A percentile compares a stretch with the other conserved stretches of the same genome.
Evolutionary conservation across 1,139 yeast genomes (phyloP).

Genomic region (Tardiomyces digboiensis): DNA sequence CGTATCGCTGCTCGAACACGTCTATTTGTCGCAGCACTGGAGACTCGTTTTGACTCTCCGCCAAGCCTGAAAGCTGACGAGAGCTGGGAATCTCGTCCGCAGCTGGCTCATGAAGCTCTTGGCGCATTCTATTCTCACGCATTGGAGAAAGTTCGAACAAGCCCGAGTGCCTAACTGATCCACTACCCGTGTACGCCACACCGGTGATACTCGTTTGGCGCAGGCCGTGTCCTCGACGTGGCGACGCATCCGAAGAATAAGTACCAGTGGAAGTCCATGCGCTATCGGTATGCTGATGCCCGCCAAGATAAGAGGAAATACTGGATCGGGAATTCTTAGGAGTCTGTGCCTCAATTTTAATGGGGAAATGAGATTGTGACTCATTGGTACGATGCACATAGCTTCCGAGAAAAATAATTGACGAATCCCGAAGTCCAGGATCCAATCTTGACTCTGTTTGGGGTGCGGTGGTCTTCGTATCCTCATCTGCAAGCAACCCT

Average conservation of each 20-base stretch:
- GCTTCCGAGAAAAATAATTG: slow-evolving; percentile 23
- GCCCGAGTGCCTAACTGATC: background rate
- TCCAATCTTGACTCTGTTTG: slow-evolving; percentile 9
- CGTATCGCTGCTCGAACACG: too few relatives aligned
- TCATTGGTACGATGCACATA: slow-evolving; percentile 16
- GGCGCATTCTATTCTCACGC: too few relatives aligned
- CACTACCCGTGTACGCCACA: background rate
- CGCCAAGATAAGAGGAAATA: background rate
- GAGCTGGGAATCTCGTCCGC: too few relatives aligned
- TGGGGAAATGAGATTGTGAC: slow-evolving; percentile 1
- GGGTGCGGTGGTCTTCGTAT: slow-evolving; percentile 2
- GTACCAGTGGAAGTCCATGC: background rate
- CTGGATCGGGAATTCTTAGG: slow-evolving; percentile 1
- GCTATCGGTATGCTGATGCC: background rate
- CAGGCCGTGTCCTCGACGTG: slow-evolving; percentile 2
- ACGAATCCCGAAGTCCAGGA: slow-evolving; percentile 24
- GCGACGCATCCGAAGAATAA: slow-evolving; percentile 5
- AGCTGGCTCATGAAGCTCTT: too few relatives aligned
- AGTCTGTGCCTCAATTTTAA: background rate
- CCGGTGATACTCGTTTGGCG: background rate
- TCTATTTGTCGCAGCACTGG: too few relatives aligned
- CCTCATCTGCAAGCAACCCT: slow-evolving; percentile 21
- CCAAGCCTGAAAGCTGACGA: too few relatives aligned
- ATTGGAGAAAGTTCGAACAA: background rate
- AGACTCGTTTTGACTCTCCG: too few relatives aligned